Percentiles rank a stretch among this genome's conserved stretches.
These are phyloP conservation scores for Claviceps pazoutovae DNA, from an alignment of 2,329 filamentous ascomycete species.

Conservation along the genomic window DNA sequence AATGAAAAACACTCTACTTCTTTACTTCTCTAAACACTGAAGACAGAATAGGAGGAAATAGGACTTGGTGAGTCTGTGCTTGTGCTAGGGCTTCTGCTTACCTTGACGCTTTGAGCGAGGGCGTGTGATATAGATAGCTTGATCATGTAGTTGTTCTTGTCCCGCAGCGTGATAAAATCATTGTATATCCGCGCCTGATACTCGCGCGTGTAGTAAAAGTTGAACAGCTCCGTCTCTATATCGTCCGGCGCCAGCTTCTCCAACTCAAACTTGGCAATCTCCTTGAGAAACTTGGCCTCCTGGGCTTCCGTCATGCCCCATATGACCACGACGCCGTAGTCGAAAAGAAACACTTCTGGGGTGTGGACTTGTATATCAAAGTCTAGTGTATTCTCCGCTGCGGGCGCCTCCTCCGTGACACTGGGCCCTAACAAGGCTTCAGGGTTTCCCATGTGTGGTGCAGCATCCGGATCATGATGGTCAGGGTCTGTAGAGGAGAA, in stretches of 20 bases:
- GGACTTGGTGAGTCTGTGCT: no score
- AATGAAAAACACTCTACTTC: not conserved
- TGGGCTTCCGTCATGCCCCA: slow-evolving; percentile 94
- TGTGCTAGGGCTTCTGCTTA: slow-evolving; percentile 16
- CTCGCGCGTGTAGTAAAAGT: slow-evolving; percentile 97
- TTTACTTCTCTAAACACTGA: not conserved
- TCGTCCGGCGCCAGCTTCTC: slow-evolving; percentile 82
- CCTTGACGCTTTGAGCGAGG: slow-evolving; percentile 88
- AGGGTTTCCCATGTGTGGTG: slow-evolving; percentile 15
- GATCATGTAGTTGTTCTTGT: slow-evolving; percentile 95
- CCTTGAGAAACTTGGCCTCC: slow-evolving; percentile 81
- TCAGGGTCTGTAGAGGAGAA: slow-evolving; percentile 14
- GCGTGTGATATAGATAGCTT: slow-evolving; percentile 95
- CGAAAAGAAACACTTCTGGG: slow-evolving; percentile 89
- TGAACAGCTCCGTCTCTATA: slow-evolving; percentile 93
- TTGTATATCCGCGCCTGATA: slow-evolving; percentile 99
- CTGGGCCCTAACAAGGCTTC: slow-evolving; percentile 22
- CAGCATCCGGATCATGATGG: slow-evolving; percentile 12
- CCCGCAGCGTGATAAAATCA: slow-evolving; percentile 89
- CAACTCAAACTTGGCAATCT: slow-evolving; percentile 84
- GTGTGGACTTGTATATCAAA: slow-evolving; percentile 83
- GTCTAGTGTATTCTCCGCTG: slow-evolving; percentile 43
- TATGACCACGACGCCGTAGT: slow-evolving; percentile 94
- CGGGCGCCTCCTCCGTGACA: slow-evolving; percentile 22
- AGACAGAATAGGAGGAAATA: no score